These are phyloP conservation scores for Fusarium sp. DNA, from an alignment of 2,329 filamentous ascomycete species.

Conservation along the genomic window DNA sequence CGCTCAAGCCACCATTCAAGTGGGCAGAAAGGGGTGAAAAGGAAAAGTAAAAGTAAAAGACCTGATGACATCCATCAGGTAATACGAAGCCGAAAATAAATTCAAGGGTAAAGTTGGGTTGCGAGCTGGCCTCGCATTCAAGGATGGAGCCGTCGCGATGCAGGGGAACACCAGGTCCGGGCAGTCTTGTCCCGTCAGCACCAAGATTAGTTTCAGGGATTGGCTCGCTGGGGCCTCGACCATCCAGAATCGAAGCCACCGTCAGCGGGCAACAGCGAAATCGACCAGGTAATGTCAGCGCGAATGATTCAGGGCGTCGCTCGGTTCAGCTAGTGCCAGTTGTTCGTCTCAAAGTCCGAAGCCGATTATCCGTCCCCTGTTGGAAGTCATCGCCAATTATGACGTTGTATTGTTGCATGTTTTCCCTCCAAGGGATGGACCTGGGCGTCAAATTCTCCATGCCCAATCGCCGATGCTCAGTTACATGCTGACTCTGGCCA, in stretches of 20 bases:
- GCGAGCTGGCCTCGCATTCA: not conserved
- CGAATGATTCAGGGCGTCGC: not conserved
- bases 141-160: slow-evolving; percentile 7
- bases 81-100: slow-evolving; percentile 16
- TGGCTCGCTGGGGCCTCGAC: slow-evolving; percentile 7
- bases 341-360: slow-evolving; percentile 2
- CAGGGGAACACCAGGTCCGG: slow-evolving; percentile 29
- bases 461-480: slow-evolving; percentile 32
- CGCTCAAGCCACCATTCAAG: not conserved
- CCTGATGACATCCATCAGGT: slow-evolving; percentile 1
- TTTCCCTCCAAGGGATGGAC: not conserved
- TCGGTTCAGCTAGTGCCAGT: not conserved
- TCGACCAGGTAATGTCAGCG: not conserved
- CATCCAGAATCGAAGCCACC: slow-evolving; percentile 7
- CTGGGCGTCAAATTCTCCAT: not conserved
- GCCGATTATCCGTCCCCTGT: slow-evolving; percentile 30
- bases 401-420: not conserved
- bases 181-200: slow-evolving; percentile 9
- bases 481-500: slow-evolving; percentile 23
- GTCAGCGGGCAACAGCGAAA: not conserved
- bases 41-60: not conserved
- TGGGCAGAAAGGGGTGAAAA: not conserved
- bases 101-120: slow-evolving; percentile 9
- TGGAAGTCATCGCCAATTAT: slow-evolving; percentile 1
- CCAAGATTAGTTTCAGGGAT: slow-evolving; percentile 24